Evolutionary conservation across 768 basidiomycete genomes (phyloP), one percentile per base, ranked within the genome.

Genomic region (Tricholoma flavovirens): DNA sequence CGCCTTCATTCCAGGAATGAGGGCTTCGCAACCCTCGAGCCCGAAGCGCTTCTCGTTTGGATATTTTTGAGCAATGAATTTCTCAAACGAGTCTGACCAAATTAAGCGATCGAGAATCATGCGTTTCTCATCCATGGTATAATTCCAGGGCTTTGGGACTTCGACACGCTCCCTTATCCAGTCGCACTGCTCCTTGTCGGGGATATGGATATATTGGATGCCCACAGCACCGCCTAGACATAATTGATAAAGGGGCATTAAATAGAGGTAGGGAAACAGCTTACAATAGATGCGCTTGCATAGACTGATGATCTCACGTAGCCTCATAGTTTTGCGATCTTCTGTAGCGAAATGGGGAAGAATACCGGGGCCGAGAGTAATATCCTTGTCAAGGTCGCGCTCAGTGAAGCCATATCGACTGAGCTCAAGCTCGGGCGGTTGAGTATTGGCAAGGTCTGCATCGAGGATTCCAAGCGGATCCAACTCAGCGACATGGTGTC

Each of bases 11-110:
- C 97, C 97, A 26, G 97, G 97, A 64, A 98, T 89, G 62, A 99
- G 86, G 26, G 93, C 83, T 74, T 99, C 97, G 72, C 94, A 97
- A 54, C 97, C 97, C 73, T 99, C 97, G 42, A 99, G 83, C 71
- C 97, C 97, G 73, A 99, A 99, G 48, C 97, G 89, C 75, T 99
- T 99, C 79, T 99, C 97, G 75, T 98, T 99, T 63, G 97, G 97
- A 75, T 92, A 97, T 72, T 98, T 99, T 80, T 85, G 90, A 19
- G 94, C 89, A 60, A 99, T 94, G 81, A 98, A 99, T 67, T 94
- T 94, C 72, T 99, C 97, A 67, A 98, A 98, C 4, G 91, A 89
- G 66, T 98, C 97, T n/a, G 96, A 98, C 97, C 97, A 99, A 69
- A 98, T 98, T 64, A 98, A 87, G 58, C 97, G 91, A 75, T 99